These are phyloP conservation scores for Hydnomerulius pinastri DNA, from an alignment of 768 basidiomycete genomes.

Conservation along the genomic window DNA sequence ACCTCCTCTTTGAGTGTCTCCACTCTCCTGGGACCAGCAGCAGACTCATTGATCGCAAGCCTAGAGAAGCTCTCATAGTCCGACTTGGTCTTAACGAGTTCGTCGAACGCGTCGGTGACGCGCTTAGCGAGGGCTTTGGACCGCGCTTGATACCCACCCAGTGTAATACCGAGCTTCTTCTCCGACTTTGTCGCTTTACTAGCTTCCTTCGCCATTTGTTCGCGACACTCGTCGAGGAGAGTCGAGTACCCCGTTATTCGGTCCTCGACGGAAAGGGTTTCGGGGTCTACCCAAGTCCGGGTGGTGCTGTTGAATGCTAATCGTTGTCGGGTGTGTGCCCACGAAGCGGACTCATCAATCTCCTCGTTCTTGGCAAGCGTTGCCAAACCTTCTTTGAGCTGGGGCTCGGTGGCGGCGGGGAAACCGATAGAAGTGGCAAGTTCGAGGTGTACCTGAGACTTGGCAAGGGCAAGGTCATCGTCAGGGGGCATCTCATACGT, in stretches of 20 bases:
- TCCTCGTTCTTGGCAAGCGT: constrained; percentile 63
- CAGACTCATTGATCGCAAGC: constrained; percentile 71
- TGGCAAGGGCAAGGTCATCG: constrained; percentile 69
- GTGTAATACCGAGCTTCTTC: constrained; percentile 83
- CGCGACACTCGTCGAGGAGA: constrained; percentile 62
- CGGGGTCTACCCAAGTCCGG: constrained; percentile 68
- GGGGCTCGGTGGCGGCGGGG: constrained; percentile 76
- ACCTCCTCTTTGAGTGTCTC: constrained; percentile 87
- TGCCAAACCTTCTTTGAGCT: constrained; percentile 75
- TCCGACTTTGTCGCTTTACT: constrained; percentile 81
- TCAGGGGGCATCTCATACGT: constrained; percentile 77
- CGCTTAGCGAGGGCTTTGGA: constrained; percentile 65
- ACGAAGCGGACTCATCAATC: constrained; percentile 61
- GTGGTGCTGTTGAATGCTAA: constrained; percentile 62
- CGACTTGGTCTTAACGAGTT: constrained; percentile 62
- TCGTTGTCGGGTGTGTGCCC: constrained; percentile 67
- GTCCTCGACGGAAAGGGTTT: constrained; percentile 54
- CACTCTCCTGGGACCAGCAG: constrained; percentile 75
- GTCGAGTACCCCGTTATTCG: constrained; percentile 65
- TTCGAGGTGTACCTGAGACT: constrained; percentile 72
- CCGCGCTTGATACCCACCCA: constrained; percentile 91
- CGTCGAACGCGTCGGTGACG: constrained; percentile 66
- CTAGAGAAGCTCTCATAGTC: constrained; percentile 81
- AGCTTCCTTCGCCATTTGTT: constrained; percentile 78
- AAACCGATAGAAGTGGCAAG: constrained; percentile 81